These are phyloP conservation scores for Escovopsis sp. DNA, from an alignment of 2,329 filamentous ascomycete species.

Conservation along the genomic window DNA sequence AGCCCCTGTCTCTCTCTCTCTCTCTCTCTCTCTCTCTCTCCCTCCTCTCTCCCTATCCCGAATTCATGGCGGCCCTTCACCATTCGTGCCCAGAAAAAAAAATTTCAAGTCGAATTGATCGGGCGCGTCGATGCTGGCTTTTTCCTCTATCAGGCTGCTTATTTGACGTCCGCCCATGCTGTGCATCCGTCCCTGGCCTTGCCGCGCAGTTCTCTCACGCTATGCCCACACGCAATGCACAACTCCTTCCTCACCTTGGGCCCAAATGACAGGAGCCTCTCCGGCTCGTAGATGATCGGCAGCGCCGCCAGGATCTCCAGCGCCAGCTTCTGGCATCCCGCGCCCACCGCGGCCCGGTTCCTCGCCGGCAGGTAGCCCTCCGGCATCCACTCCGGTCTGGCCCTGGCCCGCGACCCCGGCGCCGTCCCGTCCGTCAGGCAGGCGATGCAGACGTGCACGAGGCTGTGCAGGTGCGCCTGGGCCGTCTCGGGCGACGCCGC, in stretches of 20 bases:
- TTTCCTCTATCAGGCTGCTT: not conserved
- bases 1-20: too few relatives aligned
- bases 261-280: slow-evolving; percentile 29
- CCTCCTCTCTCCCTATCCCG: too few relatives aligned
- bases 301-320: slow-evolving; percentile 33
- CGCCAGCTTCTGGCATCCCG: slow-evolving; percentile 29
- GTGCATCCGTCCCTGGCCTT: slow-evolving; percentile 33
- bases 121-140: too few relatives aligned
- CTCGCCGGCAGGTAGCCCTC: slow-evolving; percentile 8
- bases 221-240: slow-evolving; percentile 36
- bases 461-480: slow-evolving; percentile 31
- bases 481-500: slow-evolving; percentile 29
- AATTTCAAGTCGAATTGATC: too few relatives aligned
- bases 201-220: slow-evolving; percentile 36
- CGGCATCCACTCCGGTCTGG: slow-evolving; percentile 17
- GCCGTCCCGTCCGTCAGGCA: slow-evolving; percentile 14
- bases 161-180: slow-evolving; percentile 31
- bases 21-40: too few relatives aligned
- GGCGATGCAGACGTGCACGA: slow-evolving; percentile 30
- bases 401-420: not conserved
- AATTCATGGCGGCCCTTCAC: too few relatives aligned
- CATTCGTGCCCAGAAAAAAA: too few relatives aligned
- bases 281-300: slow-evolving; percentile 32
- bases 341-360: slow-evolving; percentile 11
- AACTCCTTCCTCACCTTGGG: slow-evolving; percentile 31